Evolutionary conservation across 495 filamentous ascomycete species (phyloP), one percentile per base, ranked within the genome.

Genomic region (Umbilicaria muhlenbergii): DNA sequence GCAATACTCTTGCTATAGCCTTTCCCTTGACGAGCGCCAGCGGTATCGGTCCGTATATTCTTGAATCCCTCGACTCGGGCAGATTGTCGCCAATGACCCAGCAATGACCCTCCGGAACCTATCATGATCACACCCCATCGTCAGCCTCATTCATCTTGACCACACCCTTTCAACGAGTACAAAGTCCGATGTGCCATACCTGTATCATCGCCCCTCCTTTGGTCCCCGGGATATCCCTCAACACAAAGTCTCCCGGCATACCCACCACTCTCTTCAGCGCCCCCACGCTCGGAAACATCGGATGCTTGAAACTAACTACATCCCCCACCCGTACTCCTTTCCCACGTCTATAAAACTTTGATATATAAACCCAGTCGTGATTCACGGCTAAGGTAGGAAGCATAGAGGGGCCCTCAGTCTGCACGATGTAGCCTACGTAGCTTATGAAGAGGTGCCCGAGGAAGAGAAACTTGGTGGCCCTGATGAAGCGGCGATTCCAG

Each of bases 71-170:
- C 31, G 86, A 94, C 56, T 70, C 80, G 11, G 74, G 71, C 38
- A 89, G 55, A 61, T 95, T 95, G 56, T 98, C 91, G 4, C 91
- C 91, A 1, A 74, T 74, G 10, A 93, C 60, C 71, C 83, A 95
- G 51, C 83, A 86, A 67, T 95, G 89, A 8, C 91, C 91, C 51
- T 79, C 67, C 0, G 91, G 91, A 12, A 96, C 77, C 86, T 89
- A 42, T 54, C 2, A 14, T 44, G 51, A 21, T 38, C 42, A 50
- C 42, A 50, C 28, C 43, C 21, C 35, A n/a, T 39, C 44, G 37
- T 43, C 41, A 43, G 39, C 39, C n/a, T 12, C 24, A 34, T 32
- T 32, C 46, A 39, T 39, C 3, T 46, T 32, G 32, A 39, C 8
- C 34, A 31, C 16, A 28, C 24, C 32, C 33, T 36, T 14, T 33